These are phyloP conservation scores for Camelina sativa DNA, from an alignment of 345 rosid species.

Conservation along the genomic window DNA sequence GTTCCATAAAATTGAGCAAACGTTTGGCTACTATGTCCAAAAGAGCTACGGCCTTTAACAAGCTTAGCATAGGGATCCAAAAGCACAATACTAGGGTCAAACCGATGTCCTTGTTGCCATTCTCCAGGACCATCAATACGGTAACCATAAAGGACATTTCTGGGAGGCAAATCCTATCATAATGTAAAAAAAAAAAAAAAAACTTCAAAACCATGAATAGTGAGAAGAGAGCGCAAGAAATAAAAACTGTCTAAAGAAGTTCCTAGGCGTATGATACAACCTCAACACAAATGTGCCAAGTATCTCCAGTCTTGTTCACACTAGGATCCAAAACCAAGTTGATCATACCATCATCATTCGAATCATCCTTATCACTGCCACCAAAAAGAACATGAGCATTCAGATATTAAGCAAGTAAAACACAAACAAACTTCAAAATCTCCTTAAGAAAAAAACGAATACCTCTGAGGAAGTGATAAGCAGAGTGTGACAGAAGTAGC, in stretches of 20 bases:
- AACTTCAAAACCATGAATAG: background rate
- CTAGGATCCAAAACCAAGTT: constrained; percentile 75
- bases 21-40: constrained; percentile 72
- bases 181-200: background rate
- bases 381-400: constrained; percentile 15
- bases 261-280: constrained; percentile 40
- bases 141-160: constrained; percentile 82
- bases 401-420: background rate
- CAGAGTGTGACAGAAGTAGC: constrained; percentile 84
- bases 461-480: constrained; percentile 75
- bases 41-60: constrained; percentile 73
- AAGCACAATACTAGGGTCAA: constrained; percentile 64
- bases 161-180: constrained; percentile 72
- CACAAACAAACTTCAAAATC: constrained; percentile 17
- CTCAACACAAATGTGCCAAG: constrained; percentile 88
- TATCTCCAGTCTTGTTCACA: constrained; percentile 80
- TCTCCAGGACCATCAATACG: constrained; percentile 81
- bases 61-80: constrained; percentile 93
- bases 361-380: constrained; percentile 49
- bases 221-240: constrained; percentile 10
- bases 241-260: background rate
- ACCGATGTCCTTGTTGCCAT: constrained; percentile 88
- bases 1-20: constrained; percentile 74
- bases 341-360: constrained; percentile 53
- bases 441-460: background rate